Conservation (phyloP, 768 basidiomycete genomes). For the Hydnomerulius pinastri region DNA sequence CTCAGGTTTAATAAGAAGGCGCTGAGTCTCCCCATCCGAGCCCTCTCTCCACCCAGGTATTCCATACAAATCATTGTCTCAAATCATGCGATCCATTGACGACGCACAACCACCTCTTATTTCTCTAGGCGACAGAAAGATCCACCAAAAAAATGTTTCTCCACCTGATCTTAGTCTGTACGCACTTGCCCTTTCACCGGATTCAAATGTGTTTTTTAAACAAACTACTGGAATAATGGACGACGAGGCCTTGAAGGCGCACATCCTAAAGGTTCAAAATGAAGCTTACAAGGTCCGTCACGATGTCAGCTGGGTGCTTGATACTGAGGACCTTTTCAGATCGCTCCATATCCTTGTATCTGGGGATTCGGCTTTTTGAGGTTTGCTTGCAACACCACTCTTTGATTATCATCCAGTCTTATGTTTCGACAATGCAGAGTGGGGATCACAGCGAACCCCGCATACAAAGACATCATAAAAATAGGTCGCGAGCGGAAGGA, state of each 20-base stretch:
- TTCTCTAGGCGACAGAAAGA: too few relatives aligned
- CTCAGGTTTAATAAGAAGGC: too few relatives aligned
- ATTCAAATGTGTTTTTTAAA: slow-evolving; percentile 21
- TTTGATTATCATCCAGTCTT: too few relatives aligned
- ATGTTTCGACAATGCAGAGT: too few relatives aligned
- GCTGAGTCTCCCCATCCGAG: too few relatives aligned
- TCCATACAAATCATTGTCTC: too few relatives aligned
- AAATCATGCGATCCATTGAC: too few relatives aligned
- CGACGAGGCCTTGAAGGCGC: slow-evolving; percentile 23
- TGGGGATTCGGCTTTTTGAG: slow-evolving; percentile 18
- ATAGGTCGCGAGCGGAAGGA: slow-evolving; percentile 34
- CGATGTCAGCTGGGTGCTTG: background rate
- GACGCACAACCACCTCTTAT: too few relatives aligned
- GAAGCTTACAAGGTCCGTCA: slow-evolving; percentile 25
- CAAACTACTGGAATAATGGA: slow-evolving; percentile 25
- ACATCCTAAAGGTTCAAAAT: slow-evolving; percentile 26
- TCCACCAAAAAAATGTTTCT: too few relatives aligned
- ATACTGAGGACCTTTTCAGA: slow-evolving; percentile 1
- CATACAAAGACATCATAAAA: slow-evolving; percentile 25
- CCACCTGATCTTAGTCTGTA: slow-evolving; percentile 5
- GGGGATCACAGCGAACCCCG: background rate
- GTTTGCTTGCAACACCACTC: slow-evolving; percentile 8
- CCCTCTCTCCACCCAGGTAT: too few relatives aligned
- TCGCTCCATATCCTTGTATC: slow-evolving; percentile 30
- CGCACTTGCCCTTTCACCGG: background rate